Percentiles rank a stretch among this genome's conserved stretches.
These are phyloP conservation scores for Leishmania tropica DNA, from an alignment of 208 protist genomes.

Conservation along the genomic window DNA sequence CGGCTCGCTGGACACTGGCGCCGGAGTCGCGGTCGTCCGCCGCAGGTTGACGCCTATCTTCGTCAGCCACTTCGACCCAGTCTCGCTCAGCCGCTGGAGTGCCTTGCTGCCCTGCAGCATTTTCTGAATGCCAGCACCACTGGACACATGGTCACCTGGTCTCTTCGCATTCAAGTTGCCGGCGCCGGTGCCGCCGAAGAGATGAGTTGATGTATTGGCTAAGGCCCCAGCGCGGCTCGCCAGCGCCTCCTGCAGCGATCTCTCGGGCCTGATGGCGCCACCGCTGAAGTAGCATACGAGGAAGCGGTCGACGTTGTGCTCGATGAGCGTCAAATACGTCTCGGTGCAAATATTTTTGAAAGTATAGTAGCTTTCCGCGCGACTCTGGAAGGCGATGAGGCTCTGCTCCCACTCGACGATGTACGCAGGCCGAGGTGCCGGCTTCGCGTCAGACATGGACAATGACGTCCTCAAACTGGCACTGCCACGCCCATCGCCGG, in stretches of 20 bases:
- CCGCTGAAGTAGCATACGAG: constrained; percentile 44
- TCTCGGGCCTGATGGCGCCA: constrained; percentile 18
- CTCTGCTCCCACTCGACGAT: constrained; percentile 44
- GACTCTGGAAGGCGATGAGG: constrained; percentile 41
- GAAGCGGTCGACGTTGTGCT: constrained; percentile 65
- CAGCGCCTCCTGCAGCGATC: constrained; percentile 28
- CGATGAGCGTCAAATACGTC: constrained; percentile 60
- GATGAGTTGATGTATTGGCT: neutral
- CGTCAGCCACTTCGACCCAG: constrained; percentile 31
- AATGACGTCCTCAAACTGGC: neutral
- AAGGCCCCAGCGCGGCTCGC: neutral
- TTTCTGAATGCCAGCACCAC: constrained; percentile 24
- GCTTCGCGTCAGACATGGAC: neutral
- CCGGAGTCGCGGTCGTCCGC: constrained; percentile 2
- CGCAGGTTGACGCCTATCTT: constrained; percentile 18
- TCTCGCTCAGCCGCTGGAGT: constrained; percentile 22
- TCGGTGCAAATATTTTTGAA: constrained; percentile 59
- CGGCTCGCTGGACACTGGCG: constrained; percentile 7
- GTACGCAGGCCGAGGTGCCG: constrained; percentile 6
- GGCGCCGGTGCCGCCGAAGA: neutral
- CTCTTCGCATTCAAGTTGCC: neutral
- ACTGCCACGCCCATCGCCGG: neutral
- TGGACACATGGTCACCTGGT: neutral
- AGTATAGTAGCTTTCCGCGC: constrained; percentile 44
- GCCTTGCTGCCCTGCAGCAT: constrained; percentile 23